Conservation (phyloP, 2,329 filamentous ascomycete genomes). For the Apiospora kogelbergensis region DNA sequence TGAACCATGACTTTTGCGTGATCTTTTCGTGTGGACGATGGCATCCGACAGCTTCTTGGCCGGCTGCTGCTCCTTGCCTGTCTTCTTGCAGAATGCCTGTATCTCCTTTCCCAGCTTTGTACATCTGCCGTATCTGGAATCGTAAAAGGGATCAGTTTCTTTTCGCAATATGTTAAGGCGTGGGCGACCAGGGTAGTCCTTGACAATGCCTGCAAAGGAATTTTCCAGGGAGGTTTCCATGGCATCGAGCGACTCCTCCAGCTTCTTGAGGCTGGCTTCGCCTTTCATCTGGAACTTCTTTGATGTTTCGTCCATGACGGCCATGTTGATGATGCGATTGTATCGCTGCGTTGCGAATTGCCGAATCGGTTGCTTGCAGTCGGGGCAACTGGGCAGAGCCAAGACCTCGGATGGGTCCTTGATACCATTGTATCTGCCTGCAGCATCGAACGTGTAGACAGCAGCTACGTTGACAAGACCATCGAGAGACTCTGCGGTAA, state of each 20-base stretch:
- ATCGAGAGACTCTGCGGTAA: constrained; percentile 61
- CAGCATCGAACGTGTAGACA: constrained; percentile 45
- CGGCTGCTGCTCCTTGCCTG: constrained; percentile 39
- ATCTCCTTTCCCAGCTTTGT: neutral
- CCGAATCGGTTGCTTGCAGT: constrained; percentile 52
- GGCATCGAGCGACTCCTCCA: neutral
- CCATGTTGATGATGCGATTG: constrained; percentile 59
- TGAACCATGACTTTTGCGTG: constrained; percentile 4
- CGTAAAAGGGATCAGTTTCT: neutral
- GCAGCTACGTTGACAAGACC: constrained; percentile 54
- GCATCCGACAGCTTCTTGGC: constrained; percentile 33
- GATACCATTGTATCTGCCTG: constrained; percentile 33
- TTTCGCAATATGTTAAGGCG: no score
- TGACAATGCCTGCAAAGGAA: neutral
- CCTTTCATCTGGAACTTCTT: constrained; percentile 58
- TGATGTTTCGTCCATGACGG: constrained; percentile 60
- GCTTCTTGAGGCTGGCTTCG: neutral
- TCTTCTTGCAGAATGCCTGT: constrained; percentile 31
- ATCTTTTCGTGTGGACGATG: constrained; percentile 24
- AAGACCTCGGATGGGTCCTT: constrained; percentile 43
- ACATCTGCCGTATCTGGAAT: neutral
- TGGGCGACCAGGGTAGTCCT: no score
- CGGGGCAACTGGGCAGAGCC: constrained; percentile 60
- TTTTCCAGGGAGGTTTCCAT: neutral
- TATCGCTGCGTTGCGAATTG: constrained; percentile 46